These are phyloP conservation scores for Cornus controversa DNA, from an alignment of 148 eudicot genomes.

Conservation along the genomic window DNA sequence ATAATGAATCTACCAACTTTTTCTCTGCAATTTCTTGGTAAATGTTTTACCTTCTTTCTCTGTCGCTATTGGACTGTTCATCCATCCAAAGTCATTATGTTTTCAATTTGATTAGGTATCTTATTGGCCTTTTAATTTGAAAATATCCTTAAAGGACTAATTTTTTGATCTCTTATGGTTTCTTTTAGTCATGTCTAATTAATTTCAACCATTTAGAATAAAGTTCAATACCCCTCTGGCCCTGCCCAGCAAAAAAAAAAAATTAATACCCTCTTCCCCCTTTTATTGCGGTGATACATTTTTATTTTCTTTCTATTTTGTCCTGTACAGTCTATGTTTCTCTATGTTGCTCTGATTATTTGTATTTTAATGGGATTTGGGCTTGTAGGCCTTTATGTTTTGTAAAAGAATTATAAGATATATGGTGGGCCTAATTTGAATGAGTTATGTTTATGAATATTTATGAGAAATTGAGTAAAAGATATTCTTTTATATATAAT, in stretches of 20 bases:
- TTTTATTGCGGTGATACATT: not conserved
- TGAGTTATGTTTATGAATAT: too few relatives aligned
- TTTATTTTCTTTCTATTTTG: not conserved
- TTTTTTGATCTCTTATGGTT: not conserved
- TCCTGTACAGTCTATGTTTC: not conserved
- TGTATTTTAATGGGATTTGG: too few relatives aligned
- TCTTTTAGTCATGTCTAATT: not conserved
- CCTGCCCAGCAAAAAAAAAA: too few relatives aligned
- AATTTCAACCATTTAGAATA: not conserved
- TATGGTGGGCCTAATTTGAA: too few relatives aligned
- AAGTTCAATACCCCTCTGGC: too few relatives aligned
- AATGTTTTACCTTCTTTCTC: slow-evolving; percentile 7
- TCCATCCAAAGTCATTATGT: too few relatives aligned
- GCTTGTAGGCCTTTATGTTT: too few relatives aligned
- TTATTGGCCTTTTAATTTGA: not conserved
- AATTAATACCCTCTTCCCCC: not conserved
- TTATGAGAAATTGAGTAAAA: too few relatives aligned
- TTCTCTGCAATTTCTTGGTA: slow-evolving; percentile 88
- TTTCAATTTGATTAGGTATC: too few relatives aligned
- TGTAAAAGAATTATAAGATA: too few relatives aligned
- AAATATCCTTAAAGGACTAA: not conserved
- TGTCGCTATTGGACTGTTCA: not conserved
- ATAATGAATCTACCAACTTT: slow-evolving; percentile 95
- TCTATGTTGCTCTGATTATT: not conserved
- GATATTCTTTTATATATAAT: too few relatives aligned